phyloP scores from a whole-genome alignment of 2,329 filamentous ascomycete genomes.

The Claviceps spartinae region DNA sequence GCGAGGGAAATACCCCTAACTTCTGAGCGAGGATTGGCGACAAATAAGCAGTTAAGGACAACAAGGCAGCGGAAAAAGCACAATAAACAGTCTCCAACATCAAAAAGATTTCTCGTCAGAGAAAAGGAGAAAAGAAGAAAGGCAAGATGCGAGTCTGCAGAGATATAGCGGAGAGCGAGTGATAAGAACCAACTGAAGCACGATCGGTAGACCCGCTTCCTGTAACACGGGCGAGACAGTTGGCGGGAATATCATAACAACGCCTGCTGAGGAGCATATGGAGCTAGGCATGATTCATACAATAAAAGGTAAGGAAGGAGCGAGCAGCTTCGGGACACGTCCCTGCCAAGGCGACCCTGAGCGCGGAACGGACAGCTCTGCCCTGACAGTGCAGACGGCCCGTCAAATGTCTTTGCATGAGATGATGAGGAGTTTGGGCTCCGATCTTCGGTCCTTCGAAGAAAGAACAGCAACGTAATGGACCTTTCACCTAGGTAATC shows the following conservation, averaged over 20 bases:
- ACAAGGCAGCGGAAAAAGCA: neutral
- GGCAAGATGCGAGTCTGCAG: neutral
- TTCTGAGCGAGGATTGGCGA: neutral
- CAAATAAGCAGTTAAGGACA: neutral
- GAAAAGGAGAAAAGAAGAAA: neutral
- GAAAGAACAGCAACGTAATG: neutral
- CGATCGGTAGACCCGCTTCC: no score
- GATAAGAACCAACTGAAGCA: neutral
- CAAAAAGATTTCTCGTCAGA: neutral
- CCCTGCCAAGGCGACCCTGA: neutral
- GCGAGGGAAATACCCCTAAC: neutral
- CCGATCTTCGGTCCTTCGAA: neutral
- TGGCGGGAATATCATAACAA: neutral
- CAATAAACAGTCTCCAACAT: neutral
- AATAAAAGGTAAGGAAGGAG: conserved; percentile 1
- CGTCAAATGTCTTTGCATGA: neutral
- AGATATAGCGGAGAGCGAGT: neutral
- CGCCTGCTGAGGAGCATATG: neutral
- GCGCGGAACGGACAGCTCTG: neutral
- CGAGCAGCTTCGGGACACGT: neutral
- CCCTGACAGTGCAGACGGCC: conserved; percentile 1
- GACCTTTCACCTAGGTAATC: neutral
- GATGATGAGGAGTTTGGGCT: neutral
- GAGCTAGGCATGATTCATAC: neutral
- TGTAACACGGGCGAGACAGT: neutral